A percentile compares a stretch with the other conserved stretches of the same genome.
phyloP scores from a whole-genome alignment of 345 rosid species.

The Populus deltoides region DNA sequence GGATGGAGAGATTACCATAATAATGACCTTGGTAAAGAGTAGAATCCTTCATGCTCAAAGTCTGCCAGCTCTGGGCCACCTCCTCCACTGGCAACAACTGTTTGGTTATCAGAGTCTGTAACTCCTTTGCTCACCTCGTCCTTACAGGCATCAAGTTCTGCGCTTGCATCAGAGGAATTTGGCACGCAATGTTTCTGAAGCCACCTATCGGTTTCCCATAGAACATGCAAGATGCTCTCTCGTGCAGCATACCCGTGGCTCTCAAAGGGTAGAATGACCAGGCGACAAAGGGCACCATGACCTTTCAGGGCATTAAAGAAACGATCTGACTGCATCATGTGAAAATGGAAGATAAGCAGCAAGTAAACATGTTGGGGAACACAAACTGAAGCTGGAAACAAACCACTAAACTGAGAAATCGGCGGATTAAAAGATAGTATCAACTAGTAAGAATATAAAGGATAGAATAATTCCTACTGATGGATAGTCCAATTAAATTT shows the following conservation, averaged over 20 bases:
- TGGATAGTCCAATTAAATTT: background rate
- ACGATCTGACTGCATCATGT: conserved; percentile 72
- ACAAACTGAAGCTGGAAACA: background rate
- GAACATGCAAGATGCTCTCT: conserved; percentile 97
- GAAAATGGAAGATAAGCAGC: conserved; percentile 12
- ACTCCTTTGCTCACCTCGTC: conserved; percentile 35
- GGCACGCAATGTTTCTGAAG: conserved; percentile 75
- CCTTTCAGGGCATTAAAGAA: conserved; percentile 95
- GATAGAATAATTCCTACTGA: background rate
- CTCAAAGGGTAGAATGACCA: conserved; percentile 88
- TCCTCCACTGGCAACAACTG: conserved; percentile 53
- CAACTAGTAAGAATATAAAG: background rate
- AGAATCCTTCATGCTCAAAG: conserved; percentile 29
- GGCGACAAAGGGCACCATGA: conserved; percentile 89
- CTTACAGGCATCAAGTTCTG: conserved; percentile 35
- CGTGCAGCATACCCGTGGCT: conserved; percentile 92
- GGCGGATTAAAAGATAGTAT: background rate
- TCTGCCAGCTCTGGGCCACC: conserved; percentile 53
- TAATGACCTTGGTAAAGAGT: conserved; percentile 45
- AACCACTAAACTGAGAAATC: conserved; percentile 7
- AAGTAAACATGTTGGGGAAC: conserved; percentile 11
- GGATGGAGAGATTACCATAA: conserved; percentile 41
- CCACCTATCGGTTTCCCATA: conserved; percentile 99
- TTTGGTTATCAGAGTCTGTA: conserved; percentile 43
- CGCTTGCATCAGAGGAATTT: conserved; percentile 45